Evolutionary conservation across 441 rosid genomes (phyloP).

Genomic region (Populus hybrid): DNA sequence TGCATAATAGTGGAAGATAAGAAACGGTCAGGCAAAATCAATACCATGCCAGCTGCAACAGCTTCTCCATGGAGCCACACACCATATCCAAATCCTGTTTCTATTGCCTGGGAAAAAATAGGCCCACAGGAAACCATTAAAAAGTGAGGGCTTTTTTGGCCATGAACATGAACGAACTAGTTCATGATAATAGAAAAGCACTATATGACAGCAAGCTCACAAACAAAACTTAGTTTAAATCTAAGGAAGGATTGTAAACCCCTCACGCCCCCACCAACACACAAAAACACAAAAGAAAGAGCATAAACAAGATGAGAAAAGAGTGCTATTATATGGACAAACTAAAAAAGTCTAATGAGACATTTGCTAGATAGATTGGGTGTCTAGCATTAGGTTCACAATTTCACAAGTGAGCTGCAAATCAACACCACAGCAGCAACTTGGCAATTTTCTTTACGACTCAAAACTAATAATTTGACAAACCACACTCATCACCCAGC

Average conservation of each 20-base stretch:
- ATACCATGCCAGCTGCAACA: slow-evolving; percentile 93
- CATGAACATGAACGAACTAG: not conserved
- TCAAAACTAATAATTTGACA: not conserved
- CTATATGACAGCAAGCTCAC: not conserved
- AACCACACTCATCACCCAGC: not conserved
- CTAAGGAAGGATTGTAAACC: not conserved
- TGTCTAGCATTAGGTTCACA: not conserved
- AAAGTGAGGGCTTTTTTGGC: not conserved
- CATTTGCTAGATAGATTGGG: not conserved
- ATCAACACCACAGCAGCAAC: not conserved
- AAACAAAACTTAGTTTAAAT: not conserved
- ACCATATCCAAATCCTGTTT: slow-evolving; percentile 90
- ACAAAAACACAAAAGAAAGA: not conserved
- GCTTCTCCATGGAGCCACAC: slow-evolving; percentile 99
- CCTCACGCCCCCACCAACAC: not conserved
- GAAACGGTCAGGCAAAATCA: slow-evolving; percentile 2
- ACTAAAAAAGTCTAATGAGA: not conserved
- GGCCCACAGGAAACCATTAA: not conserved
- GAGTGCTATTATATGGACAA: not conserved
- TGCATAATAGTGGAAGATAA: not conserved
- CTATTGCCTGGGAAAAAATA: slow-evolving; percentile 70
- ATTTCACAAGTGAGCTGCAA: not conserved
- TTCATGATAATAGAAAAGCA: not conserved
- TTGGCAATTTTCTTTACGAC: not conserved
- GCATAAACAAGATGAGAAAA: not conserved